These are phyloP conservation scores for Torrubiella hemipterigena DNA, from an alignment of 2,329 filamentous ascomycete genomes.

Conservation along the genomic window DNA sequence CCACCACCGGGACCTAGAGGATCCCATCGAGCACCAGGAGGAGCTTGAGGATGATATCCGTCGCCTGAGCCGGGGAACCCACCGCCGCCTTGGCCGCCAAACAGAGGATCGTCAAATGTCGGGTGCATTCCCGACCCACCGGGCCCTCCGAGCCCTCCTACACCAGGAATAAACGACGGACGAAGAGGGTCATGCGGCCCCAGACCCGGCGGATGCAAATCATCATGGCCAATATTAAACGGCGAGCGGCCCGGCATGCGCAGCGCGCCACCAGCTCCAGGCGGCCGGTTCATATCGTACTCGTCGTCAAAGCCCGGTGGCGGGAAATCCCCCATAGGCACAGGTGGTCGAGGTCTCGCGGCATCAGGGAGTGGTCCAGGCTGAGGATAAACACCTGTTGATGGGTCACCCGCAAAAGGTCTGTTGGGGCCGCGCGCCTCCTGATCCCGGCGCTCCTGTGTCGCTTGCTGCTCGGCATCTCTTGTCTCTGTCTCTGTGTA, in stretches of 20 bases:
- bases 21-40: constrained; percentile 86
- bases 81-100: constrained; percentile 43
- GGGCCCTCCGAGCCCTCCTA: constrained; percentile 44
- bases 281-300: constrained; percentile 63
- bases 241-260: constrained; percentile 37
- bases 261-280: constrained; percentile 17
- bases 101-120: constrained; percentile 84
- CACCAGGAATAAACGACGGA: constrained; percentile 49
- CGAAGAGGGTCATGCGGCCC: constrained; percentile 76
- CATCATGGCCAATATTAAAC: constrained; percentile 67
- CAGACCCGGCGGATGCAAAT: constrained; percentile 76
- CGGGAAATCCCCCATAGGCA: constrained; percentile 60
- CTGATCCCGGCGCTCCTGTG: constrained; percentile 25
- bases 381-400: constrained; percentile 47
- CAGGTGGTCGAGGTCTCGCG: constrained; percentile 39
- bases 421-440: constrained; percentile 22
- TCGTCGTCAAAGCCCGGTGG: constrained; percentile 93
- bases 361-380: constrained; percentile 52
- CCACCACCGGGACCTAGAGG: constrained; percentile 60
- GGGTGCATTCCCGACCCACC: constrained; percentile 84
- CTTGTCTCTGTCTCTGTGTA: constrained; percentile 51
- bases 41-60: constrained; percentile 53
- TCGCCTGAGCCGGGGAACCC: constrained; percentile 26
- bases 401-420: constrained; percentile 28
- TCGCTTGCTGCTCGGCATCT: constrained; percentile 27